Conservation (phyloP, 139 green algal genomes). For the Astrephomene gubernaculifera region DNA sequence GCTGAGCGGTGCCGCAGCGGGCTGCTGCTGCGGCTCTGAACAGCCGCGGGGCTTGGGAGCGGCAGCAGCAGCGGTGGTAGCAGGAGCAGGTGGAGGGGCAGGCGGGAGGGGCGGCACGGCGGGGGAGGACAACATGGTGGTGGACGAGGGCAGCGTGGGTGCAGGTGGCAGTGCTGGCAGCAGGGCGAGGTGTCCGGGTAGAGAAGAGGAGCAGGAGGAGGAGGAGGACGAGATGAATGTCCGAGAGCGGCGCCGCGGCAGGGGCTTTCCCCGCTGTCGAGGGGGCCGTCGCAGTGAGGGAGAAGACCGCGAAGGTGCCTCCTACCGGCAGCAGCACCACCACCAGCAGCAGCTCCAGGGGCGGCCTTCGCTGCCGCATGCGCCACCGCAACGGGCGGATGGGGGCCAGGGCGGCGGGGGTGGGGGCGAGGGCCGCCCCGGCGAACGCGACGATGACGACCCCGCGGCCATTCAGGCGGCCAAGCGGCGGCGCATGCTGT, state of each 20-base stretch:
- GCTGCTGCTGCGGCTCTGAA: background rate
- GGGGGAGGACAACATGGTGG: too few species aligned
- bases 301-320: too few species aligned
- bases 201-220: background rate
- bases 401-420: background rate
- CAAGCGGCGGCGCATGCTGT: conserved; percentile 73
- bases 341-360: background rate
- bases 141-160: too few species aligned
- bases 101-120: background rate
- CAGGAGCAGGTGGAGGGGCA: background rate
- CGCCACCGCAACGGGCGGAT: background rate
- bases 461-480: conserved; percentile 28
- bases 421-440: background rate
- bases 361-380: background rate
- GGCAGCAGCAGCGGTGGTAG: background rate
- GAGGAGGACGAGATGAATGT: conserved; percentile 34
- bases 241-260: background rate
- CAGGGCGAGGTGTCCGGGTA: background rate
- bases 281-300: background rate
- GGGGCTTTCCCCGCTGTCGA: background rate
- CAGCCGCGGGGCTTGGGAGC: background rate
- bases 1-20: conserved; percentile 9
- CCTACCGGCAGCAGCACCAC: background rate
- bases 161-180: background rate
- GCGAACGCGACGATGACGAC: background rate